Evolutionary conservation across 257 asterid genomes (phyloP).

Genomic region (Rauvolfia tetraphylla): DNA sequence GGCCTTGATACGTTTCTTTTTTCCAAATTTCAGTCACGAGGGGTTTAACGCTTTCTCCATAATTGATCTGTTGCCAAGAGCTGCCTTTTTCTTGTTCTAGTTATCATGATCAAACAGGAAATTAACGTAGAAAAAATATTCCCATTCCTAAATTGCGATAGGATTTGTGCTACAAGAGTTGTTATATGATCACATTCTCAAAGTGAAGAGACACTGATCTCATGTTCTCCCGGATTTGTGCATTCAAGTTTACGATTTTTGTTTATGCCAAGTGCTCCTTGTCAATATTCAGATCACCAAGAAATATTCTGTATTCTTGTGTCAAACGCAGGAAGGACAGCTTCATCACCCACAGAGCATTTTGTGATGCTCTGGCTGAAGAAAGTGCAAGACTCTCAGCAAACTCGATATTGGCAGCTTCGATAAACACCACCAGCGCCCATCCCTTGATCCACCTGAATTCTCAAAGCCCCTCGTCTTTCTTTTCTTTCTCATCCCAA

Average conservation of each 20-base stretch:
- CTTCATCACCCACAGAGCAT: slow-evolving; percentile 81
- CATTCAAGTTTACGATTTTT: not conserved
- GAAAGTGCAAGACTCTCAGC: slow-evolving; percentile 85
- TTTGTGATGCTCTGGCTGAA: slow-evolving; percentile 87
- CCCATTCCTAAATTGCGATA: too few species aligned
- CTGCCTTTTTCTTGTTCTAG: not conserved
- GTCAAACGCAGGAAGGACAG: slow-evolving; percentile 89
- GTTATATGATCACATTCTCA: not conserved
- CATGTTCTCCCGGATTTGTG: not conserved
- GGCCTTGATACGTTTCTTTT: not conserved
- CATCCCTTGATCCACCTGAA: slow-evolving; percentile 34
- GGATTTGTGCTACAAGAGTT: not conserved
- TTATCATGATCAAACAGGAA: not conserved
- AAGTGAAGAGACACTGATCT: too few species aligned
- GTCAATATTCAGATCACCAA: too few species aligned
- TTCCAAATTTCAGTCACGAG: not conserved
- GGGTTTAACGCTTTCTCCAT: not conserved
- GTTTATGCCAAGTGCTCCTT: too few species aligned
- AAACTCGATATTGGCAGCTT: slow-evolving; percentile 31
- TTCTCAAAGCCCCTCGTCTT: slow-evolving; percentile 26
- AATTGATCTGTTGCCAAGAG: not conserved
- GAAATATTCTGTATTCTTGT: too few species aligned
- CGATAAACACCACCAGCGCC: slow-evolving; percentile 29
- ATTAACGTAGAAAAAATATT: not conserved
- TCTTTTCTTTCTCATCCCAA: slow-evolving; percentile 32